Evolutionary conservation across 2,329 filamentous ascomycete species (phyloP).

Genomic region (Apiospora aurea): DNA sequence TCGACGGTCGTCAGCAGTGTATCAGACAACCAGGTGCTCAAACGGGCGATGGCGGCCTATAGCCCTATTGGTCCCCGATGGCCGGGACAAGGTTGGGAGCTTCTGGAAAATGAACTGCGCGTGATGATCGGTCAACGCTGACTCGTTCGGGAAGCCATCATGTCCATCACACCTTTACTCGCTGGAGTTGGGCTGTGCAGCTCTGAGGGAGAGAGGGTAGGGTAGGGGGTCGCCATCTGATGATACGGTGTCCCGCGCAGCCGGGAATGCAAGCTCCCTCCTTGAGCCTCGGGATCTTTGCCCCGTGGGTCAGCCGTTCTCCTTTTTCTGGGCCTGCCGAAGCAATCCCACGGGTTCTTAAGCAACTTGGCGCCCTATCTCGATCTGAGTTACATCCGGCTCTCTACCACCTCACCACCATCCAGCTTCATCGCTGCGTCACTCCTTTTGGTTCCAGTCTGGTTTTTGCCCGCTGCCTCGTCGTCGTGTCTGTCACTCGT

Average conservation of each 20-base stretch:
- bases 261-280: neutral
- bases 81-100: neutral
- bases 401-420: constrained; percentile 13
- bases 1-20: neutral
- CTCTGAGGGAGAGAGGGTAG: neutral
- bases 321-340: neutral
- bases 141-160: constrained; percentile 14
- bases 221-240: neutral
- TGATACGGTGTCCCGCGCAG: neutral
- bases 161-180: constrained; percentile 13
- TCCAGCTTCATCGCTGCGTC: constrained; percentile 26
- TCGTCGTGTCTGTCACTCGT: constrained; percentile 23
- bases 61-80: constrained; percentile 7
- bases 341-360: neutral
- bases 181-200: neutral
- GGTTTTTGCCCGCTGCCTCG: neutral
- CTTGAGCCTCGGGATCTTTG: neutral
- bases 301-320: neutral
- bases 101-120: constrained; percentile 13
- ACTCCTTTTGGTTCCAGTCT: constrained; percentile 22
- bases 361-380: constrained; percentile 16
- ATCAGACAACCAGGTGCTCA: neutral
- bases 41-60: neutral
- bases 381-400: neutral
- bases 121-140: neutral